Conservation (phyloP, 2,329 filamentous ascomycete species). For the Thielaviopsis ethacetica region DNA sequence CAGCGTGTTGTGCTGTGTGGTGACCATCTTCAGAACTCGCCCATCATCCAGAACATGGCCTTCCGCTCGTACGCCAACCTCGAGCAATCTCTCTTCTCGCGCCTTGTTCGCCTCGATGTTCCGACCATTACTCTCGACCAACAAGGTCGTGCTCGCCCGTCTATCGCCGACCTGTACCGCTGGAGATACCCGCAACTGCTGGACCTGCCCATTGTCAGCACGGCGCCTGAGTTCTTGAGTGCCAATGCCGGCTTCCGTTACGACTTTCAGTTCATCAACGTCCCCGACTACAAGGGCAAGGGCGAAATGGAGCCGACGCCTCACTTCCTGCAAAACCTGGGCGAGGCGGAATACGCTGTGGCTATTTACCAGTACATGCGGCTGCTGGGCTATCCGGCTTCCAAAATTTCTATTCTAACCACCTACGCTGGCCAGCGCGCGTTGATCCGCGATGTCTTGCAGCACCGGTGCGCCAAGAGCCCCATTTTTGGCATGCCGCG, state of each 20-base stretch:
- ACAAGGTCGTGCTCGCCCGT: conserved; percentile 78
- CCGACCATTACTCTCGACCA: conserved; percentile 80
- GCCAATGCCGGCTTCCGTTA: conserved; percentile 87
- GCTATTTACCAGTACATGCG: conserved; percentile 97
- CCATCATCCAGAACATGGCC: conserved; percentile 83
- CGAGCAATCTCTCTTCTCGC: conserved; percentile 86
- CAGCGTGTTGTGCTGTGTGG: conserved; percentile 85
- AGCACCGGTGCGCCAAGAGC: conserved; percentile 68
- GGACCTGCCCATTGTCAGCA: conserved; percentile 61
- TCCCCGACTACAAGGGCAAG: conserved; percentile 77
- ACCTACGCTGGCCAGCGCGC: conserved; percentile 89
- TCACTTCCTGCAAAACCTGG: conserved; percentile 91
- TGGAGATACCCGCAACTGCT: conserved; percentile 79
- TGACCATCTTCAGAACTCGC: conserved; percentile 93
- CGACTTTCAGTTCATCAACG: conserved; percentile 94
- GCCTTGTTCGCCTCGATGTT: conserved; percentile 81
- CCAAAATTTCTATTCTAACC: conserved; percentile 72
- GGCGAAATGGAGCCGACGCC: conserved; percentile 83
- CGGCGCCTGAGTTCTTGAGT: conserved; percentile 50
- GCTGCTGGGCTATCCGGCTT: conserved; percentile 74
- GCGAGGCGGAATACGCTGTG: conserved; percentile 92
- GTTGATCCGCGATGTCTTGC: conserved; percentile 72
- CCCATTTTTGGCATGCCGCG: conserved; percentile 76
- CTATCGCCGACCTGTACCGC: conserved; percentile 75
- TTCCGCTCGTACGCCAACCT: conserved; percentile 92